These are phyloP conservation scores for Mortierella sp. DNA, from an alignment of 371 early-diverging fungal genomes.

Conservation along the genomic window DNA sequence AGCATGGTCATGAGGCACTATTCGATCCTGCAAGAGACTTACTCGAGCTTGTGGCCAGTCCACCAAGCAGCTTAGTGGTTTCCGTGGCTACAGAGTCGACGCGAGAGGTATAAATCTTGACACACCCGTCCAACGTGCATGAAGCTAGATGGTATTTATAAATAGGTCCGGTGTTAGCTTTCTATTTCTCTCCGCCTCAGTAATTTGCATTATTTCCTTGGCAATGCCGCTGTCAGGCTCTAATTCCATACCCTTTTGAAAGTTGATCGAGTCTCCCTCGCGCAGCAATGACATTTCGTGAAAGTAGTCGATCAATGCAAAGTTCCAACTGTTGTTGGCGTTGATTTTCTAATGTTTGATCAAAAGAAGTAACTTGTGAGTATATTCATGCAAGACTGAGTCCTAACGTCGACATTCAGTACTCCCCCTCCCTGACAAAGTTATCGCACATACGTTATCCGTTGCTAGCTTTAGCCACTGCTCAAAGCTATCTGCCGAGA, in stretches of 20 bases:
- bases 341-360: conserved; percentile 91
- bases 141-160: conserved; percentile 75
- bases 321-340: conserved; percentile 97
- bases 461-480: conserved; percentile 98
- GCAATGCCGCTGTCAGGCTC: not conserved
- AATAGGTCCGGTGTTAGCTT: not conserved
- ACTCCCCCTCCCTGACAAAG: not conserved
- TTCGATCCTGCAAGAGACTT: conserved; percentile 24
- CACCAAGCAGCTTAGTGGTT: conserved; percentile 92
- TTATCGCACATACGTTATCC: conserved; percentile 80
- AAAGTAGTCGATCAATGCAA: conserved; percentile 99
- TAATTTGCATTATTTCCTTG: not conserved
- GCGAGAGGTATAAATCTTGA: conserved; percentile 98
- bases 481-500: conserved; percentile 76
- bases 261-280: conserved; percentile 98
- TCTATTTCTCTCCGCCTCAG: not conserved
- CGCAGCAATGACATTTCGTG: conserved; percentile 94
- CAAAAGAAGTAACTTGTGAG: not conserved
- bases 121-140: conserved; percentile 98
- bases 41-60: conserved; percentile 82
- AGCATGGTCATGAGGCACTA: not conserved
- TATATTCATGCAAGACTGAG: not conserved
- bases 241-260: conserved; percentile 80
- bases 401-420: not conserved
- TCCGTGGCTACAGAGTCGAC: conserved; percentile 99